A percentile compares a stretch with the other conserved stretches of the same genome.
Evolutionary conservation across 495 filamentous ascomycete genomes (phyloP).

Genomic region (Hamigera avellanea): DNA sequence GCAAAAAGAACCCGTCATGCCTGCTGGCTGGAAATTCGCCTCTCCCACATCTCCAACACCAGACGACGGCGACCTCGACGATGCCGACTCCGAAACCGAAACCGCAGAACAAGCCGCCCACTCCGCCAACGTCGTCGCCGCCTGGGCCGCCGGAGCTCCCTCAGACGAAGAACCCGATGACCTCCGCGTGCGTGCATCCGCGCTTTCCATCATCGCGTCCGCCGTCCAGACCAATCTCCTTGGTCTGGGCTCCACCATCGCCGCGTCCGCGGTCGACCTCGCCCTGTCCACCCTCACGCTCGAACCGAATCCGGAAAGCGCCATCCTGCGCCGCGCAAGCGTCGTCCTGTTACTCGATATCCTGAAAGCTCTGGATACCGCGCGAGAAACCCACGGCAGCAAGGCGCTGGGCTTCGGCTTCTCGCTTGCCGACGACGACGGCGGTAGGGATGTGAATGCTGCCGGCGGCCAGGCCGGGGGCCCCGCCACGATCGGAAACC

Average conservation of each 20-base stretch:
- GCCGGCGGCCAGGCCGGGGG: conserved; percentile 1
- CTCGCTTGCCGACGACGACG: conserved; percentile 25
- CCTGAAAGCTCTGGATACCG: conserved; percentile 50
- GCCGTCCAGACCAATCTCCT: conserved; percentile 55
- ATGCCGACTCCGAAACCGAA: conserved; percentile 30
- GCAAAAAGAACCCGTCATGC: conserved; percentile 15
- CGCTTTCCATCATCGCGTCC: conserved; percentile 57
- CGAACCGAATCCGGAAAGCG: conserved; percentile 50
- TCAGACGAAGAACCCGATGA: conserved; percentile 50
- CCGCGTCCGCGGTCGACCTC: conserved; percentile 53
- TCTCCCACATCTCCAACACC: conserved; percentile 4
- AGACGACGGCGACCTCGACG: conserved; percentile 31
- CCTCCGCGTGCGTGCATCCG: conserved; percentile 64
- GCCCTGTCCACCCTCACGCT: conserved; percentile 53
- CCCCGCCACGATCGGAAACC: conserved; percentile 31
- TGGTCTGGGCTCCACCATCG: conserved; percentile 42
- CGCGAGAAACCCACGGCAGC: conserved; percentile 32
- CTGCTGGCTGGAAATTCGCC: conserved; percentile 23
- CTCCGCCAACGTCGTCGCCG: conserved; percentile 52
- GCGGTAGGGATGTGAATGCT: not conserved
- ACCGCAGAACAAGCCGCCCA: conserved; percentile 39
- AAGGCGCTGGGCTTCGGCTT: conserved; percentile 49
- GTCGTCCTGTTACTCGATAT: conserved; percentile 57
- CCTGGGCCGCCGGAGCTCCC: conserved; percentile 59
- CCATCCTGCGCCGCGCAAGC: conserved; percentile 64